Conservation (phyloP, 495 filamentous ascomycete genomes). For the Penicillium flavigenum region DNA sequence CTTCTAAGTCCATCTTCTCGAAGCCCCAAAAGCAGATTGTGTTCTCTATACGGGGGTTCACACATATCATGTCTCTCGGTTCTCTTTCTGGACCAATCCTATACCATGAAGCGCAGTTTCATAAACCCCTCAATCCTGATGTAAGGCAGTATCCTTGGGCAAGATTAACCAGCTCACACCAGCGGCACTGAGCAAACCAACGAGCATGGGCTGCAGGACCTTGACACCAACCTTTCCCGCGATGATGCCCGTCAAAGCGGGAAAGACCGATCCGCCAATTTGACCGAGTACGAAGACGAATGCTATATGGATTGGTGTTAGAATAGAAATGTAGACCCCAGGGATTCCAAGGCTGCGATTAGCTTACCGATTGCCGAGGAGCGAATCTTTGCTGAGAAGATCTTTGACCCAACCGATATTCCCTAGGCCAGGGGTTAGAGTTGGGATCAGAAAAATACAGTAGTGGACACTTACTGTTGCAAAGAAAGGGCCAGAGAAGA, state of each 20-base stretch:
- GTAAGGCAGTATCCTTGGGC: slow-evolving; percentile 33
- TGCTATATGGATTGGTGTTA: slow-evolving; percentile 3
- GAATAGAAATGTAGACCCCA: not conserved
- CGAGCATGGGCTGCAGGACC: slow-evolving; percentile 34
- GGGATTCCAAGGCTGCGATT: no score
- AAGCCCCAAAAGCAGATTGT: not conserved
- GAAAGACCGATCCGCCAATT: slow-evolving; percentile 31
- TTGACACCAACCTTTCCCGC: slow-evolving; percentile 28
- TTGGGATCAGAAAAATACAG: not conserved
- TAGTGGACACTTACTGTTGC: slow-evolving; percentile 26
- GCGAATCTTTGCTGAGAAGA: slow-evolving; percentile 28
- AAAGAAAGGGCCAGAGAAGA: slow-evolving; percentile 37
- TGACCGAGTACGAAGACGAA: slow-evolving; percentile 36
- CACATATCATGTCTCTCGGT: not conserved
- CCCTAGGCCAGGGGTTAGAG: slow-evolving; percentile 21
- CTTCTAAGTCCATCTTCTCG: not conserved
- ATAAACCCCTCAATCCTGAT: slow-evolving; percentile 11
- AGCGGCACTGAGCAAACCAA: slow-evolving; percentile 31
- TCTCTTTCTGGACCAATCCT: not conserved
- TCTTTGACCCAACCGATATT: slow-evolving; percentile 33
- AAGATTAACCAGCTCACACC: slow-evolving; percentile 36
- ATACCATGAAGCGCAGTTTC: not conserved
- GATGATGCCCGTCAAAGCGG: slow-evolving; percentile 31
- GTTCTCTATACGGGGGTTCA: not conserved
- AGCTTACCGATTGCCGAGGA: slow-evolving; percentile 29